Evolutionary conservation across 345 rosid genomes (phyloP).

Genomic region (Cardamine chenopodiifolia): DNA sequence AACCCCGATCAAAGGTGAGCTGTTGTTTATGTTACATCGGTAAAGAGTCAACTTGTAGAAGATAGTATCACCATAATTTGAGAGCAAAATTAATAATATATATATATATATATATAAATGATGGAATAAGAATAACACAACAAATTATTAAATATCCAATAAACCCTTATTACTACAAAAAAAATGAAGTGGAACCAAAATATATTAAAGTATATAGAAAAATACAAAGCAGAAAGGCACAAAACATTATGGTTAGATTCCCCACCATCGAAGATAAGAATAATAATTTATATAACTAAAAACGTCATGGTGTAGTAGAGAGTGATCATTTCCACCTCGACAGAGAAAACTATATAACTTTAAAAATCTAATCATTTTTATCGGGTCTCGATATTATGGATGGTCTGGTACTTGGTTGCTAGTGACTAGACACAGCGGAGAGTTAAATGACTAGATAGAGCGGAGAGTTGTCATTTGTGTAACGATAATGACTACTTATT

Average conservation of each 20-base stretch:
- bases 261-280: neutral
- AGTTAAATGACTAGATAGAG: neutral
- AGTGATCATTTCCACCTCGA: neutral
- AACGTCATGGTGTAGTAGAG: neutral
- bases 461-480: constrained; percentile 11
- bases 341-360: neutral
- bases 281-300: neutral
- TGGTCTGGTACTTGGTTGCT: neutral
- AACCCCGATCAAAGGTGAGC: neutral
- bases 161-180: no score
- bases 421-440: neutral
- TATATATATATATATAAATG: no score
- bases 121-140: neutral
- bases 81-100: no score
- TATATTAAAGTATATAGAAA: neutral
- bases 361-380: neutral
- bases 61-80: no score
- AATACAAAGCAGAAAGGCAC: constrained; percentile 23
- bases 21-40: neutral
- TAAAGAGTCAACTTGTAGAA: neutral
- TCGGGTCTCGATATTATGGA: neutral
- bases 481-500: constrained; percentile 30
- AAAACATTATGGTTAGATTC: constrained; percentile 24
- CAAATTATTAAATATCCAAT: neutral
- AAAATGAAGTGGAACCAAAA: neutral